Conservation (phyloP, 1,139 yeast species). For the Magnusiomyces fungicola region DNA sequence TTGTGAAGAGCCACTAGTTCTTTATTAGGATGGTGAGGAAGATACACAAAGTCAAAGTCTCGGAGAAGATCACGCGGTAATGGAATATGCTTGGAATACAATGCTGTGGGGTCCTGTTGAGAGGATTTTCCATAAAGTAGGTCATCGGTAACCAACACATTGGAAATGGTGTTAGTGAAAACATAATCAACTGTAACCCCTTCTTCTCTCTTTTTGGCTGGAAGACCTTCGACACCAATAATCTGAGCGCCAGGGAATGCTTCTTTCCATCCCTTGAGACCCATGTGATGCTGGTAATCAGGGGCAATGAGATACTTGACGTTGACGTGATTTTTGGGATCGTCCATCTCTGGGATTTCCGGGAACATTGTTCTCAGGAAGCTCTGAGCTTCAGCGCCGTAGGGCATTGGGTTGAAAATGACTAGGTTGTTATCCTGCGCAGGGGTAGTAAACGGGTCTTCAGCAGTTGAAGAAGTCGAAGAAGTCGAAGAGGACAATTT, state of each 20-base stretch:
- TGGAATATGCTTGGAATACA: conserved; percentile 14
- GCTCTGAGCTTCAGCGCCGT: conserved; percentile 37
- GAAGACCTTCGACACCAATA: conserved; percentile 42
- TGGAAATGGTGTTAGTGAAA: conserved; percentile 25
- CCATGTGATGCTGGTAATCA: conserved; percentile 31
- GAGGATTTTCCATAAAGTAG: conserved; percentile 12
- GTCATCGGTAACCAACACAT: conserved; percentile 14
- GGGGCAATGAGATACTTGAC: conserved; percentile 31
- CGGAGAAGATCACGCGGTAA: conserved; percentile 27
- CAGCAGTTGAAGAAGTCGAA: neutral
- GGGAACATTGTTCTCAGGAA: conserved; percentile 38
- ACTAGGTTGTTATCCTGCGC: conserved; percentile 26
- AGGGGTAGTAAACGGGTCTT: neutral
- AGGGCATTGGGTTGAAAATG: conserved; percentile 59
- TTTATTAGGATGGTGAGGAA: conserved; percentile 48
- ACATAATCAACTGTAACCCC: conserved; percentile 35
- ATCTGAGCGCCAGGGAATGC: conserved; percentile 43
- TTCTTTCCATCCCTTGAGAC: conserved; percentile 41
- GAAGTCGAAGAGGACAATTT: conserved; percentile 15
- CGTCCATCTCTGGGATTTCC: conserved; percentile 34
- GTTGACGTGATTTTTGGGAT: conserved; percentile 17
- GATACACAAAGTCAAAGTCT: conserved; percentile 47
- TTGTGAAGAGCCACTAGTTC: conserved; percentile 49
- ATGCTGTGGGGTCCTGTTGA: neutral
- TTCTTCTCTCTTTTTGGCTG: conserved; percentile 29